Percentiles rank a stretch among this genome's conserved stretches.
These are phyloP conservation scores for Hirschfeldia incana DNA, from an alignment of 345 rosid genomes.

Conservation along the genomic window DNA sequence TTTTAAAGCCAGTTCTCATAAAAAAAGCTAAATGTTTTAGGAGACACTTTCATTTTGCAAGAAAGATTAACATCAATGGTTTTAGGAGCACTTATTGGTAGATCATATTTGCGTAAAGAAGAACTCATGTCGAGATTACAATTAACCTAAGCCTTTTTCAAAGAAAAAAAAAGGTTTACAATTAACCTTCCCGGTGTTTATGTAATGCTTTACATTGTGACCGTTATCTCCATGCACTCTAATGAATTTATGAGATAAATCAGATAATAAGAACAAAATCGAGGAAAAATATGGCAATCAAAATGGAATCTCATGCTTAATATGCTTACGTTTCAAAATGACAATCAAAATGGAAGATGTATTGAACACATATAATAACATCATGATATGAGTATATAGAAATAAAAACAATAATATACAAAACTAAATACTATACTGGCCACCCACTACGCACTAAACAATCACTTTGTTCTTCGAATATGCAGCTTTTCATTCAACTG, in stretches of 20 bases:
- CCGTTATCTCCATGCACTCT: not conserved
- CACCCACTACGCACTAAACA: conserved; percentile 26
- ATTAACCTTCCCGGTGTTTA: not conserved
- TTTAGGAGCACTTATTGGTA: not conserved
- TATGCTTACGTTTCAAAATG: conserved; percentile 4
- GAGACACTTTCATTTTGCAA: not conserved
- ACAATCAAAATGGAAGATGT: not conserved
- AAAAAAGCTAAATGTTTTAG: not conserved
- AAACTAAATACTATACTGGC: not conserved
- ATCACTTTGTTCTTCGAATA: conserved; percentile 5
- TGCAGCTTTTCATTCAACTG: conserved; percentile 27
- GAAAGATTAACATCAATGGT: not conserved
- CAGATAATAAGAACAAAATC: not conserved
- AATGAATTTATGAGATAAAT: not conserved
- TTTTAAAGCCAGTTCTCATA: not conserved
- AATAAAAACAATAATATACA: not conserved
- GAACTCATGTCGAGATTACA: not conserved
- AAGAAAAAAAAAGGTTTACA: not conserved
- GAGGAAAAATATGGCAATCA: not conserved
- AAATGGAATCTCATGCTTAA: conserved; percentile 19
- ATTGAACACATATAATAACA: not conserved
- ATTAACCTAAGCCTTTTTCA: not conserved
- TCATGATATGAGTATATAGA: not conserved
- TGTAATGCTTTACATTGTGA: not conserved
- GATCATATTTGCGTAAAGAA: not conserved